phyloP scores from a whole-genome alignment of 1,284 basidiomycete genomes.

The Sporisorium reilianum region DNA sequence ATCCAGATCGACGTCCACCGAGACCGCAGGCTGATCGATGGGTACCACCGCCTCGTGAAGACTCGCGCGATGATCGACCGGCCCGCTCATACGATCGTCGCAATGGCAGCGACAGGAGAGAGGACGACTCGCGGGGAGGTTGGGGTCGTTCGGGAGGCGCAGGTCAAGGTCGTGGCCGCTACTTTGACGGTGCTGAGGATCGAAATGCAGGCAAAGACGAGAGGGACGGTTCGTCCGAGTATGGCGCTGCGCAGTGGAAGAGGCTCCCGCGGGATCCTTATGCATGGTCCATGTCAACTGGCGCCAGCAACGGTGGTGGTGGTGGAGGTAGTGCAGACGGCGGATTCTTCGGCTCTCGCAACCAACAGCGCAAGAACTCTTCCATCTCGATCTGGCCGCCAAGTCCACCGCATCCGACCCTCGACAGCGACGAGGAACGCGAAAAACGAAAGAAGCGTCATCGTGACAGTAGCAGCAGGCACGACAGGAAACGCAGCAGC shows the following conservation, averaged over 20 bases:
- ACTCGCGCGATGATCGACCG: neutral
- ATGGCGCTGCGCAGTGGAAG: conserved; percentile 46
- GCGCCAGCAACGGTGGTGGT: conserved; percentile 6
- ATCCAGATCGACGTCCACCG: conserved; percentile 41
- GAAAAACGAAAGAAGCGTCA: conserved; percentile 43
- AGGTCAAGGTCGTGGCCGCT: conserved; percentile 20
- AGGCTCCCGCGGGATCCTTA: conserved; percentile 44
- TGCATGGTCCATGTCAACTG: conserved; percentile 25
- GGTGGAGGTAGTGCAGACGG: conserved; percentile 8
- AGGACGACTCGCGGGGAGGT: conserved; percentile 10
- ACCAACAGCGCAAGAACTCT: conserved; percentile 56
- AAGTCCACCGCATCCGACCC: conserved; percentile 46
- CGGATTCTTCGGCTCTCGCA: conserved; percentile 47
- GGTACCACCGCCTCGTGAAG: conserved; percentile 42
- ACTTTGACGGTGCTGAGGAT: conserved; percentile 26
- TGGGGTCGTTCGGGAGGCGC: conserved; percentile 10
- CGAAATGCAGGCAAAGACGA: neutral
- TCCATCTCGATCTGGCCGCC: conserved; percentile 59
- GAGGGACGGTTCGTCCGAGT: conserved; percentile 19
- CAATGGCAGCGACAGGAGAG: conserved; percentile 11
- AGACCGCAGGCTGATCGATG: conserved; percentile 39
- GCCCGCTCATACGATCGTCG: conserved; percentile 17
- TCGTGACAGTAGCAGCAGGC: conserved; percentile 19
- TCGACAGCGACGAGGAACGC: conserved; percentile 50
- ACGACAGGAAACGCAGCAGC: conserved; percentile 19